Base-by-base conservation (phyloP, 2,329 filamentous ascomycete genomes). In the Cladophialophora yegresii region DNA sequence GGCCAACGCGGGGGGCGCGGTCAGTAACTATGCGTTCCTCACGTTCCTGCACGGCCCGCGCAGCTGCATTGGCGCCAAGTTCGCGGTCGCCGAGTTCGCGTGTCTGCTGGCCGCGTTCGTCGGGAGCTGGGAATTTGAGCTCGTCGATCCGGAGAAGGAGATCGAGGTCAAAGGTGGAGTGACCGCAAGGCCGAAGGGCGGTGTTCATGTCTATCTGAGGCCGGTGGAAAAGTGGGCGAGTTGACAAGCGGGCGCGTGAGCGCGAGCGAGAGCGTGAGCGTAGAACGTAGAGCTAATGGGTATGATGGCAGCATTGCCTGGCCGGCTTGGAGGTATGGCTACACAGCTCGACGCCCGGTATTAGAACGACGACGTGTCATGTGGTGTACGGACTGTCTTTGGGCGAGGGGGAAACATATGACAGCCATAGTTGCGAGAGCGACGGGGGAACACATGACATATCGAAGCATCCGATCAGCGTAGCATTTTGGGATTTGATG, bases 71-170 rank as follows among this genome's bases (percentile, higher is more conserved):
- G 72, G 72, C 22, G 66, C 70, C 53, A 69, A 68, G 20, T 73
- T 73, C 77, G 90, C 93, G 0, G 89, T 87, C 74, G 86, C 89
- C 0, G 93, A 97, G 80, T 90, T 96, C 76, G 91, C 91, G 8
- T 93, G 89, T 73, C 78, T 97, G 67, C 74, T 97, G 54, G 92
- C 92, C 23, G 83, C 85, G 8, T 87, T 90, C 82, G 83, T 93
- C 3, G 92, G 92, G 0, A 82, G 85, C 43, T 96, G 96, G 70
- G 78, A 84, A 71, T 84, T 87, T 65, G 83, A 88, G 74, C 77
- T 87, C 73, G 87, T 90, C 71, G 85, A 91, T 77, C 80, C 80
- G 30, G 77, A 81, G 59, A 77, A 77, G 53, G 86, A 89, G 70
- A 74, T 93, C 54, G 76, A 84, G 54, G 86, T 96, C 66, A 87